These are phyloP conservation scores for Thelonectria blattea DNA, from an alignment of 2,329 filamentous ascomycete species.

Conservation along the genomic window DNA sequence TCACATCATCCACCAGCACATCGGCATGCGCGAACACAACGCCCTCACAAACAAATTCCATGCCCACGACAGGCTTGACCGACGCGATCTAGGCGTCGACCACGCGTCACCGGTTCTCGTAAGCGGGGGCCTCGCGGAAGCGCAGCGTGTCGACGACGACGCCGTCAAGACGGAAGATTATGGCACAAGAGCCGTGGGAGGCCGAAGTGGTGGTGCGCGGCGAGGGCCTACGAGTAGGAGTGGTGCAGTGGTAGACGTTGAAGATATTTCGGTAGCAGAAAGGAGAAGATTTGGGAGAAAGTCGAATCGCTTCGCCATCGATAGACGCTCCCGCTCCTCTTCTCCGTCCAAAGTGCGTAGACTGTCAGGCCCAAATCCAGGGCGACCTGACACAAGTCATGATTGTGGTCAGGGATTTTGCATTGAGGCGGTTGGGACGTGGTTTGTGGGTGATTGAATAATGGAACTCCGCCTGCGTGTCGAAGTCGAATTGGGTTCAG, in stretches of 20 bases:
- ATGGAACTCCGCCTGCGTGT: no score
- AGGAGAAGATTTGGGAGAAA: no score
- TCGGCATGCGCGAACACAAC: neutral
- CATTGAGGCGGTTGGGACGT: no score
- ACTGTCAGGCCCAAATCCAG: no score
- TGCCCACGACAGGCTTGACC: constrained; percentile 2
- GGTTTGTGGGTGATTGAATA: no score
- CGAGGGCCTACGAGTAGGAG: constrained; percentile 16
- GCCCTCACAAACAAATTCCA: constrained; percentile 10
- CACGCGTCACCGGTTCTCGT: constrained; percentile 1
- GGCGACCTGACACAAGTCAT: no score
- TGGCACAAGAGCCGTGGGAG: constrained; percentile 5
- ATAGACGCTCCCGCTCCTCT: no score
- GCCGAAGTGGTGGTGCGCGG: constrained; percentile 8
- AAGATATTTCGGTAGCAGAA: neutral
- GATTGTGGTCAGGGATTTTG: no score
- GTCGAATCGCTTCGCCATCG: no score
- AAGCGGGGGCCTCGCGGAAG: neutral
- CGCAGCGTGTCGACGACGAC: constrained; percentile 7
- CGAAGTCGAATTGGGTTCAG: no score
- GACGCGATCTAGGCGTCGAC: neutral
- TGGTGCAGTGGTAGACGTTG: neutral
- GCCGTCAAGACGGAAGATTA: constrained; percentile 7
- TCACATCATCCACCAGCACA: constrained; percentile 6
- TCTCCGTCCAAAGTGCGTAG: no score